Evolutionary conservation across 768 basidiomycete species (phyloP).

Genomic region (Dacryopinax primogenitus): DNA sequence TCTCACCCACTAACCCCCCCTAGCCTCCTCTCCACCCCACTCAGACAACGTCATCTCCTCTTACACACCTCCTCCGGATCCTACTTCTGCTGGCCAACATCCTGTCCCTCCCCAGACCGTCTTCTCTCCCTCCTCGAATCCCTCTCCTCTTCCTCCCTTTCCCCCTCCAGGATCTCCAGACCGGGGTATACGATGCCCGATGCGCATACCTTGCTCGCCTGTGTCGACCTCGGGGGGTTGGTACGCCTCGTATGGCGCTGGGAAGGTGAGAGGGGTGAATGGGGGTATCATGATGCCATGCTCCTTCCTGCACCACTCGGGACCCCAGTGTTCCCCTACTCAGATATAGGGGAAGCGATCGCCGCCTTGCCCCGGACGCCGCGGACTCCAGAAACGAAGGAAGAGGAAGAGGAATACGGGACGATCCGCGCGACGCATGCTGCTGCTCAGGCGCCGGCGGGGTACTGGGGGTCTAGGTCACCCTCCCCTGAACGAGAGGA

Average conservation of each 20-base stretch:
- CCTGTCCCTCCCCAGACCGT: background rate
- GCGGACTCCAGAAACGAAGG: background rate
- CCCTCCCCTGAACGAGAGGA: background rate
- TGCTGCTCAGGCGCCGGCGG: background rate
- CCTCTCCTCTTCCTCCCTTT: background rate
- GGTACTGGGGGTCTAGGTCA: background rate
- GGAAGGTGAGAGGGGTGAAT: background rate
- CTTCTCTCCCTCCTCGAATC: background rate
- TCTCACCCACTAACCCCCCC: background rate
- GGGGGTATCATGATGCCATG: constrained; percentile 3
- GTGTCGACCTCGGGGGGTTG: background rate
- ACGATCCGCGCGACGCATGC: background rate
- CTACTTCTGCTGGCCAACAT: background rate
- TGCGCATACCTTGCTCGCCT: background rate
- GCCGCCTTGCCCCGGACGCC: background rate
- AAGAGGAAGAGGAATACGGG: background rate
- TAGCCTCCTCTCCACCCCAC: background rate
- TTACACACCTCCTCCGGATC: background rate
- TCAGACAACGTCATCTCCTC: background rate
- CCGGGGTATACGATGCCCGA: background rate
- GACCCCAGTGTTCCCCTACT: background rate
- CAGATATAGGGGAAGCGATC: background rate
- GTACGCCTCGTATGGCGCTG: background rate
- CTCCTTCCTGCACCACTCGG: background rate
- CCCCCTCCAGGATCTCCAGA: background rate